A percentile compares a stretch with the other conserved stretches of the same genome.
phyloP scores from a whole-genome alignment of 2,329 filamentous ascomycete genomes.

The Diaporthe longicolla region DNA sequence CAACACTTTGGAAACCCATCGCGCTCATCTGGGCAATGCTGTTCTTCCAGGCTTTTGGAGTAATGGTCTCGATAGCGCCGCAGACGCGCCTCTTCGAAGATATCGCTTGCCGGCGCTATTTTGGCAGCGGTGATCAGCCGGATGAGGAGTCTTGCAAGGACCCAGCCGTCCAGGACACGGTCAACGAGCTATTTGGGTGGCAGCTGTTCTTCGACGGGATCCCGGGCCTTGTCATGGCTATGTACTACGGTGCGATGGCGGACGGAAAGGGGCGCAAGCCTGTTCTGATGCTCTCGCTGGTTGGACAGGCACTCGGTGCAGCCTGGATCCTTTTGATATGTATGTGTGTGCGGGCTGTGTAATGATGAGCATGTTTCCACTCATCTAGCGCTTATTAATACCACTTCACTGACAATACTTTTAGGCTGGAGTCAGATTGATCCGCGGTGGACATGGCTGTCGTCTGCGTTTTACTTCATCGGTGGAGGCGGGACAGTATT shows the following conservation, averaged over 20 bases:
- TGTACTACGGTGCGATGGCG: constrained; percentile 23
- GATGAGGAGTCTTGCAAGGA: constrained; percentile 8
- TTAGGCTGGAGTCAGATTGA: background rate
- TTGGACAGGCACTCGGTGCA: constrained; percentile 3
- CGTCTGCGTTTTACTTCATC: constrained; percentile 13
- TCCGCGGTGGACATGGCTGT: constrained; percentile 13
- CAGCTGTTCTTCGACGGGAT: constrained; percentile 22
- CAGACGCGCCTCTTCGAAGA: constrained; percentile 26
- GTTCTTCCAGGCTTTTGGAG: constrained; percentile 7
- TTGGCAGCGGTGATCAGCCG: background rate
- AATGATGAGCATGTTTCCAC: background rate
- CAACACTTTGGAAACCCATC: background rate
- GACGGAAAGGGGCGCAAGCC: constrained; percentile 6
- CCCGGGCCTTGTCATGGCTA: constrained; percentile 8
- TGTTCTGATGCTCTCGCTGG: constrained; percentile 13
- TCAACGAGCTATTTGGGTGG: constrained; percentile 21
- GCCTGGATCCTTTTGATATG: constrained; percentile 17
- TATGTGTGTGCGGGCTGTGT: background rate
- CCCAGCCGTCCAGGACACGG: constrained; percentile 4
- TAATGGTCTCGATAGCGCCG: constrained; percentile 11
- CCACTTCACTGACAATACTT: background rate
- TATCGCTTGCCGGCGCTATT: constrained; percentile 10
- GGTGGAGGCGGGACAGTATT: constrained; percentile 1
- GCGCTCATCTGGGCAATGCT: constrained; percentile 23
- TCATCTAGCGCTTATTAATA: no score